Percentiles rank a stretch among this genome's conserved stretches.
Evolutionary conservation across 2,329 filamentous ascomycete genomes (phyloP).

Genomic region (Aspergillus sp.): DNA sequence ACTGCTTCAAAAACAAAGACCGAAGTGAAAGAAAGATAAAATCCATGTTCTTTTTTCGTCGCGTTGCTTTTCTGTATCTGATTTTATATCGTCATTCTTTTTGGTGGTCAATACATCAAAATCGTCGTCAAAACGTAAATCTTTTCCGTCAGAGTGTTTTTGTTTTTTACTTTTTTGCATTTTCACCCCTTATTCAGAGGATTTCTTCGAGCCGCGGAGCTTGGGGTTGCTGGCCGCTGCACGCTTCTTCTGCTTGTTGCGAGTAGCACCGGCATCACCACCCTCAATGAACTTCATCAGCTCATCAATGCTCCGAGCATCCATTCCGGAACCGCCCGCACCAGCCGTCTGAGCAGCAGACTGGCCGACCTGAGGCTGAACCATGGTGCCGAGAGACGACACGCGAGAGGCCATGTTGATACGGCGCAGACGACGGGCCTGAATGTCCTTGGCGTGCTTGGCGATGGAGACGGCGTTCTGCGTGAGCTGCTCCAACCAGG

Average conservation of each 20-base stretch:
- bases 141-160: background rate
- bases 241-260: constrained; percentile 41
- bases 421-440: constrained; percentile 65
- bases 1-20: constrained; percentile 4
- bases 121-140: background rate
- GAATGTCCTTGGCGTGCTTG: constrained; percentile 83
- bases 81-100: background rate
- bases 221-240: constrained; percentile 38
- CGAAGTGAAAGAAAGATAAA: constrained; percentile 7
- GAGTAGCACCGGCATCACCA: constrained; percentile 34
- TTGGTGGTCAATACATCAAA: background rate
- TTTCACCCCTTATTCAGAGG: constrained; percentile 19
- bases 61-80: background rate
- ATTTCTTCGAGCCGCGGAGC: constrained; percentile 38
- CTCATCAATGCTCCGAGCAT: constrained; percentile 84
- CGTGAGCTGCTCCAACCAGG: constrained; percentile 92
- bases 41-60: background rate
- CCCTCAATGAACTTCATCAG: constrained; percentile 93
- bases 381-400: constrained; percentile 49
- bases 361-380: constrained; percentile 58
- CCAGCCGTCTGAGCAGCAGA: constrained; percentile 46
- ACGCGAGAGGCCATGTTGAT: constrained; percentile 61
- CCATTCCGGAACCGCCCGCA: constrained; percentile 44
- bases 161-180: background rate
- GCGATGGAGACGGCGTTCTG: constrained; percentile 92